phyloP scores from a whole-genome alignment of 2,329 filamentous ascomycete genomes.

The Botryotinia calthae region DNA sequence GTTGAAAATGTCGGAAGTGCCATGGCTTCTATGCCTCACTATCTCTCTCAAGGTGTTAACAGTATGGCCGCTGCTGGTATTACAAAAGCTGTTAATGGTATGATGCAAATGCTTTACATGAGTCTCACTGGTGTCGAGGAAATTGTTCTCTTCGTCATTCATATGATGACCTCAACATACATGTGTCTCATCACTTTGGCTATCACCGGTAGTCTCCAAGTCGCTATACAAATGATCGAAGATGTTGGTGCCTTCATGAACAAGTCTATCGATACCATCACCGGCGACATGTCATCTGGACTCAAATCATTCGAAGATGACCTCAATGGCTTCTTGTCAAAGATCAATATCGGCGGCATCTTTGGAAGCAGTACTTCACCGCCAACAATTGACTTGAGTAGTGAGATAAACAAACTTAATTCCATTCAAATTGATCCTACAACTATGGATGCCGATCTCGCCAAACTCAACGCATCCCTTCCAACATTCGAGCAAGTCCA shows the following conservation, averaged over 20 bases:
- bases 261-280: conserved; percentile 47
- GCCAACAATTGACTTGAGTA: conserved; percentile 63
- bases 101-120: conserved; percentile 76
- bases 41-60: conserved; percentile 86
- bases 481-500: conserved; percentile 82
- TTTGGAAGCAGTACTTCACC: conserved; percentile 41
- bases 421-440: conserved; percentile 65
- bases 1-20: conserved; percentile 91
- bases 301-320: conserved; percentile 56
- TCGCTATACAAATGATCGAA: conserved; percentile 61
- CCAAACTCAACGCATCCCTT: conserved; percentile 72
- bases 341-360: conserved; percentile 49
- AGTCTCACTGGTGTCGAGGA: conserved; percentile 80
- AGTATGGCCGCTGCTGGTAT: conserved; percentile 76
- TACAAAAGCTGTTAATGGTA: conserved; percentile 73
- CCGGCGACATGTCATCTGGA: conserved; percentile 46
- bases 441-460: conserved; percentile 65
- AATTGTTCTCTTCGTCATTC: conserved; percentile 88
- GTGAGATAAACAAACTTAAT: conserved; percentile 64
- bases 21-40: conserved; percentile 98
- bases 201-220: conserved; percentile 73
- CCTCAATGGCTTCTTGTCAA: conserved; percentile 55
- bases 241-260: conserved; percentile 61
- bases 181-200: conserved; percentile 84
- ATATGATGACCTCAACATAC: conserved; percentile 87